Base-by-base conservation (phyloP, 306 rosid species). In the Amphicarpaea edgeworthii region DNA sequence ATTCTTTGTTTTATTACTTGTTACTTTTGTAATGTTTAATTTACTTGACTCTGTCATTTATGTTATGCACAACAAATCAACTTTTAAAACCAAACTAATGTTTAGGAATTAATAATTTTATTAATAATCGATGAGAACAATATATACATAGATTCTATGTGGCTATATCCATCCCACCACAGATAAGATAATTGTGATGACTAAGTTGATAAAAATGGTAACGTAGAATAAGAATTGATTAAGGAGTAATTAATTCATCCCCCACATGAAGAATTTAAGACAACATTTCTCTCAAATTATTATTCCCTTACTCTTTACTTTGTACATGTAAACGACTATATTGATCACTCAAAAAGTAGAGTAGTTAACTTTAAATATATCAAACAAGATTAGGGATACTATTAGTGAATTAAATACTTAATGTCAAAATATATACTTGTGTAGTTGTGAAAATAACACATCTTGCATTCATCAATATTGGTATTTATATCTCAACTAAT, bases 181-280 rank as follows among this genome's bases (percentile, higher is more conserved):
- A 1, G 34, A 6, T n/a, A 62, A 6, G 47, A 61, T 37, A 42
- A 38, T 28, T 79, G 67, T 64, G 50, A 41, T 55, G 10, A 26
- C 6, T 30, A 64, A 26, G 37, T 38, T 28, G 30, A 66, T 43
- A 67, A 43, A n/a, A 59, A 23, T 45, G 19, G 61, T 23, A 54
- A 57, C 57, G 45, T 74, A 65, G 26, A 28, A n/a, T n/a, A n/a
- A n/a, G n/a, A n/a, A n/a, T n/a, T n/a, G n/a, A n/a, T n/a, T n/a
- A n/a, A n/a, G n/a, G n/a, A n/a, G n/a, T n/a, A n/a, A n/a, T n/a
- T n/a, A n/a, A n/a, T n/a, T n/a, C n/a, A n/a, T n/a, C n/a, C n/a
- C n/a, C 61, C 79, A 61, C 24, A 32, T 73, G 77, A 57, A 57
- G 55, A 72, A 38, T 20, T 54, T 54, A 54, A 24, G 17, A 57